Conservation (phyloP, 1,139 yeast species). For the Pichia sp. region DNA sequence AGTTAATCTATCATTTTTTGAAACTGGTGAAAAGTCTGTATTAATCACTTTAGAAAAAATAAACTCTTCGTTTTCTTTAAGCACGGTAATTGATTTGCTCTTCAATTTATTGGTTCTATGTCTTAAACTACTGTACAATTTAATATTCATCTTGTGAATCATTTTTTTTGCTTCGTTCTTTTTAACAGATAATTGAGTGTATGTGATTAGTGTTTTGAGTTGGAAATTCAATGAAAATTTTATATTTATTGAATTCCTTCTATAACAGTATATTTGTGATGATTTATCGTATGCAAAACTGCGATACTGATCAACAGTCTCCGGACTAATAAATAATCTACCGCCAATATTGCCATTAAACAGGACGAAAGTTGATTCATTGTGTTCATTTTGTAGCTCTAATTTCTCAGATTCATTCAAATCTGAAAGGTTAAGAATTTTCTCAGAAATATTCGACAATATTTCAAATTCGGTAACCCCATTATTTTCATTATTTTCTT, state of each 20-base stretch:
- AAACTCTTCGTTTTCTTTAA: slow-evolving; percentile 3
- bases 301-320: slow-evolving; percentile 1
- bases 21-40: too few species aligned
- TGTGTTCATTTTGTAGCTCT: background rate
- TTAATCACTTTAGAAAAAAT: slow-evolving; percentile 1
- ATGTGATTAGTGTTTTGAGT: background rate
- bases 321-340: slow-evolving; percentile 7
- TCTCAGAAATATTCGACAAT: background rate
- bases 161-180: too few species aligned
- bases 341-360: slow-evolving; percentile 7
- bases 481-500: background rate
- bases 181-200: background rate
- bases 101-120: background rate
- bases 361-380: background rate
- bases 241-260: slow-evolving; percentile 13
- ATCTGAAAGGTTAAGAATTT: background rate
- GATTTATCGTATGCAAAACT: background rate
- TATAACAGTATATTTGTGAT: slow-evolving; percentile 8
- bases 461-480: background rate
- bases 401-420: background rate
- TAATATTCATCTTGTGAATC: too few species aligned
- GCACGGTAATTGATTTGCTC: background rate
- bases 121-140: slow-evolving; percentile 1
- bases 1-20: too few species aligned
- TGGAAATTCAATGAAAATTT: slow-evolving; percentile 2